Base-by-base conservation (phyloP, 1,284 basidiomycete species). In the Malassezia nana region DNA sequence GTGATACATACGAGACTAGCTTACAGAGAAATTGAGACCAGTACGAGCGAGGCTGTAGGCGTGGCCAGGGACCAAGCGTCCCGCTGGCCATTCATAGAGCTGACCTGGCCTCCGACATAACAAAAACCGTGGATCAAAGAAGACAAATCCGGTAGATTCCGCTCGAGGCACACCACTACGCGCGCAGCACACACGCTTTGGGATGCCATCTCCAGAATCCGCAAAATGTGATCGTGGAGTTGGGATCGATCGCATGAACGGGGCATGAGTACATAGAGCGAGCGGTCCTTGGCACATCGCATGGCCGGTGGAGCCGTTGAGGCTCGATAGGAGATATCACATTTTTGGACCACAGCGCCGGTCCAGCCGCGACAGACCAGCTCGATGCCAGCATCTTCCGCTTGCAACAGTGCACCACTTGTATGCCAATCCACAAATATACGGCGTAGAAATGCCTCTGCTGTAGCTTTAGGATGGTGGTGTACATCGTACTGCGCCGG, bases 211-310 rank as follows among this genome's bases (percentile, higher is more conserved):
- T 70, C 67, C 28, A 70, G 59, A 30, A 70, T 52, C 3, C 59
- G 55, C 9, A 70, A 43, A 28, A 70, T 62, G 33, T 66, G 58
- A 33, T 70, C 67, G 16, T 65, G 60, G 9, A 70, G 60, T 40
- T 54, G 30, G 2, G 50, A 59, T 2, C 59, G 52, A 33, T 64
- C 59, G 29, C 60, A 55, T 12, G 50, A 43, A 12, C 46, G 13
- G 10, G 67, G 65, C 64, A 69, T 63, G 46, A 60, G 61, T n/a
- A 67, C 64, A 46, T 66, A 67, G n/a, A 69, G 62, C 30, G 67
- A 53, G 24, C 67, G 65, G 41, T 18, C 20, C 28, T 24, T 12
- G 22, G 28, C 25, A 20, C 18, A 18, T 29, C 42, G 26, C 26
- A 35, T 32, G 12, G 9, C n/a, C 5, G 6, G 57, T 51, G 46